These are phyloP conservation scores for Paradendryphiella salina DNA, from an alignment of 2,329 filamentous ascomycete genomes.

Conservation along the genomic window DNA sequence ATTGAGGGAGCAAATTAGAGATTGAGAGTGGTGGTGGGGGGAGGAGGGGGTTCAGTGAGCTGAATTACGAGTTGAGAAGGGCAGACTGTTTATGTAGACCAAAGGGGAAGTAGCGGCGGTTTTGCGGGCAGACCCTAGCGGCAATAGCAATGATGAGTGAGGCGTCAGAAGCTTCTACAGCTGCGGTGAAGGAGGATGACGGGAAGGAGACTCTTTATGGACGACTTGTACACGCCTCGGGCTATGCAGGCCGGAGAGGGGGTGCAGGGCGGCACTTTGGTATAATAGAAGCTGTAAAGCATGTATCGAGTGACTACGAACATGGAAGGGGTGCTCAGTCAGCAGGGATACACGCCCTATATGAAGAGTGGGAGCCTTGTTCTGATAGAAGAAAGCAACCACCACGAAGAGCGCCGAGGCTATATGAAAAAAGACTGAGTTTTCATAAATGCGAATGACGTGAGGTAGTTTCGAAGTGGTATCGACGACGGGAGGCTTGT, in stretches of 20 bases:
- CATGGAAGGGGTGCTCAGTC: too few species aligned
- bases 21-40: not conserved
- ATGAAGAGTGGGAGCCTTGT: too few species aligned
- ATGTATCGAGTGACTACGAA: not conserved
- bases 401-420: too few species aligned
- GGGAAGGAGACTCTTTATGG: constrained; percentile 2
- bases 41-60: not conserved
- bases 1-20: not conserved
- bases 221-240: not conserved
- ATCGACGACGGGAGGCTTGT: too few species aligned
- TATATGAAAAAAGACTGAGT: too few species aligned
- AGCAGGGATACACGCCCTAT: too few species aligned
- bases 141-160: constrained; percentile 1
- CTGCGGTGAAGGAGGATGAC: constrained; percentile 1
- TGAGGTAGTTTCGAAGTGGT: too few species aligned
- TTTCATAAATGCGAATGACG: too few species aligned
- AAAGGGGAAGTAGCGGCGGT: constrained; percentile 9
- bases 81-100: constrained; percentile 13
- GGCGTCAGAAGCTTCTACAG: constrained; percentile 4
- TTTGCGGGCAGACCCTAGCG: constrained; percentile 1
- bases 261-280: not conserved
- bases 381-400: too few species aligned
- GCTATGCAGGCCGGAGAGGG: not conserved
- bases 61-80: not conserved
- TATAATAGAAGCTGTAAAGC: not conserved